phyloP scores from a whole-genome alignment of 2,329 filamentous ascomycete species.

The Neonectria punicea region DNA sequence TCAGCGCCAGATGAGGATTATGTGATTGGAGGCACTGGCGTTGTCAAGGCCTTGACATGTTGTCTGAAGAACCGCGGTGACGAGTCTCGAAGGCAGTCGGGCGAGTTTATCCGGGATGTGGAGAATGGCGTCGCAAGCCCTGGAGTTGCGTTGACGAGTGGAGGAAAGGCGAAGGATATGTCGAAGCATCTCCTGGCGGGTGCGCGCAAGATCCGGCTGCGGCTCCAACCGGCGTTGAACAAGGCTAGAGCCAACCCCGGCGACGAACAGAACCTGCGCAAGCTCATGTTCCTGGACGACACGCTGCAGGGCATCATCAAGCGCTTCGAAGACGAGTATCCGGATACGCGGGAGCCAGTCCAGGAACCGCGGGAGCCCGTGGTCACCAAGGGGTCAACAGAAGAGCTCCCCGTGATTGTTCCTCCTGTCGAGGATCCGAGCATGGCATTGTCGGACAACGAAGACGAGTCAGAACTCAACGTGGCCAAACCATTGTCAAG shows the following conservation, averaged over 20 bases:
- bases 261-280: slow-evolving; percentile 82
- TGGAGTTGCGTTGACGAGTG: slow-evolving; percentile 51
- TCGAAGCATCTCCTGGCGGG: slow-evolving; percentile 89
- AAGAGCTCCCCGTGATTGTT: slow-evolving; percentile 37
- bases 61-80: slow-evolving; percentile 83
- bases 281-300: slow-evolving; percentile 86
- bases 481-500: slow-evolving; percentile 57
- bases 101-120: slow-evolving; percentile 63
- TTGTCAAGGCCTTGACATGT: slow-evolving; percentile 92
- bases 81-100: slow-evolving; percentile 66
- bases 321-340: slow-evolving; percentile 95
- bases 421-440: slow-evolving; percentile 49
- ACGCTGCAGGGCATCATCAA: slow-evolving; percentile 93
- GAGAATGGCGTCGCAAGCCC: slow-evolving; percentile 61
- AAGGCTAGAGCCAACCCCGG: slow-evolving; percentile 75
- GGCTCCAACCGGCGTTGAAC: slow-evolving; percentile 84
- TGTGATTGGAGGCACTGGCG: slow-evolving; percentile 93
- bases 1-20: slow-evolving; percentile 90
- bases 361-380: slow-evolving; percentile 25
- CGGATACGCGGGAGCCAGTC: slow-evolving; percentile 74
- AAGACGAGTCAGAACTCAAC: slow-evolving; percentile 60
- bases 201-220: slow-evolving; percentile 85
- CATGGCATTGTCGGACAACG: slow-evolving; percentile 56
- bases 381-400: slow-evolving; percentile 24
- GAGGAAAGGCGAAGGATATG: slow-evolving; percentile 85